phyloP scores from a whole-genome alignment of 495 filamentous ascomycete genomes.

The Pyrenopolyporus hunteri region DNA sequence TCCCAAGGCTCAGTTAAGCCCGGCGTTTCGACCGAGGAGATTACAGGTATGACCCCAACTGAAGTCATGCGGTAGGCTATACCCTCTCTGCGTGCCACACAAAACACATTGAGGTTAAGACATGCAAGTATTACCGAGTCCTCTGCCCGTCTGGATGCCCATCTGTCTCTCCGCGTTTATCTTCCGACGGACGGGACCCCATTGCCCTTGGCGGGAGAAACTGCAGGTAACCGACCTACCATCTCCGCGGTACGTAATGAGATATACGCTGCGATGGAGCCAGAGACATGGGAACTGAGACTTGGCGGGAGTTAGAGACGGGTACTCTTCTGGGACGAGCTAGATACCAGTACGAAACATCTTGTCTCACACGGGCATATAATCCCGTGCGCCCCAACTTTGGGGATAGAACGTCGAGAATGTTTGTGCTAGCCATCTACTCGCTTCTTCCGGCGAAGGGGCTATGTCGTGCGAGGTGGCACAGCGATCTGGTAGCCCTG shows the following conservation, averaged over 20 bases:
- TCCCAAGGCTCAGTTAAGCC: slow-evolving; percentile 4
- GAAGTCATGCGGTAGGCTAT: slow-evolving; percentile 21
- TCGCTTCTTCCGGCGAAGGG: slow-evolving; percentile 43
- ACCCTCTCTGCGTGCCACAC: slow-evolving; percentile 20
- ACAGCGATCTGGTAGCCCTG: slow-evolving; percentile 38
- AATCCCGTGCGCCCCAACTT: slow-evolving; percentile 25
- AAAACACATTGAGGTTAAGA: slow-evolving; percentile 9
- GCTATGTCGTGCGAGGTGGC: slow-evolving; percentile 29
- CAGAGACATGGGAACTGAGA: slow-evolving; percentile 26
- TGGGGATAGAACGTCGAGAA: slow-evolving; percentile 31
- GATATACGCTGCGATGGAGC: slow-evolving; percentile 5
- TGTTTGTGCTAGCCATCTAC: slow-evolving; percentile 32
- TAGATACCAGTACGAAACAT: slow-evolving; percentile 28
- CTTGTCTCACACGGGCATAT: slow-evolving; percentile 40
- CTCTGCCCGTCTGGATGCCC: slow-evolving; percentile 8
- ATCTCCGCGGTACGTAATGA: slow-evolving; percentile 32
- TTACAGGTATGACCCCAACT: slow-evolving; percentile 19
- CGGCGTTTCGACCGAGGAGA: slow-evolving; percentile 14
- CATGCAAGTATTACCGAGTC: slow-evolving; percentile 38
- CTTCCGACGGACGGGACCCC: slow-evolving; percentile 31
- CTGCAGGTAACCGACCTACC: slow-evolving; percentile 32
- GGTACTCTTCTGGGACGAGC: slow-evolving; percentile 11
- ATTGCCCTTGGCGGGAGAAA: slow-evolving; percentile 15
- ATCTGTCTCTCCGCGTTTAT: slow-evolving; percentile 32
- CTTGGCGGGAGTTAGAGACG: slow-evolving; percentile 11